A percentile compares a stretch with the other conserved stretches of the same genome.
Conservation (phyloP, 495 filamentous ascomycete genomes). For the Neurospora sp. region DNA sequence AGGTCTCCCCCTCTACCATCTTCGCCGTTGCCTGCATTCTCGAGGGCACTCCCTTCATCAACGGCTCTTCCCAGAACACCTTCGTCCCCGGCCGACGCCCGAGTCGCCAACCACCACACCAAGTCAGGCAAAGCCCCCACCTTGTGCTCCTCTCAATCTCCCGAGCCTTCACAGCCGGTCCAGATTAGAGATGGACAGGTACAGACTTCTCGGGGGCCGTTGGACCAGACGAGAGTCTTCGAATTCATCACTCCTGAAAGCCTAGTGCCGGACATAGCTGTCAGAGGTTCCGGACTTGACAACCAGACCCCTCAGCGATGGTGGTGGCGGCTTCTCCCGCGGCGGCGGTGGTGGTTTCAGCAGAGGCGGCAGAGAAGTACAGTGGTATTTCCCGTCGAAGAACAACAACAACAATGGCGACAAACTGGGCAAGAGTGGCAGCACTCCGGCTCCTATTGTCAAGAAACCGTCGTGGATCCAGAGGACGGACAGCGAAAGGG, state of each 20-base stretch:
- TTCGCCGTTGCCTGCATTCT: conserved; percentile 92
- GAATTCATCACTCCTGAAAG: background rate
- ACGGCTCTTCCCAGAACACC: conserved; percentile 97
- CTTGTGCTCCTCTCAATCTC: background rate
- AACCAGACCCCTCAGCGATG: background rate
- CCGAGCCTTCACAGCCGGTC: background rate
- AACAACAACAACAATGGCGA: too few species aligned
- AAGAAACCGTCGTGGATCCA: conserved; percentile 10
- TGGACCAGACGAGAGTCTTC: background rate
- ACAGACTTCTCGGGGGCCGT: background rate
- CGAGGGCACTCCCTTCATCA: conserved; percentile 91
- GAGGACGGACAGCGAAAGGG: too few species aligned
- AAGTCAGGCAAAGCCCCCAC: background rate
- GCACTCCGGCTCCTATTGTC: background rate
- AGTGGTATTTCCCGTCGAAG: too few species aligned
- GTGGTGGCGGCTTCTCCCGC: background rate
- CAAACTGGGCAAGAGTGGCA: too few species aligned
- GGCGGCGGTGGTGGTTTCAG: background rate
- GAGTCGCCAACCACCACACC: background rate
- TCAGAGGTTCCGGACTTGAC: background rate
- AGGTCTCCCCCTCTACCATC: conserved; percentile 87
- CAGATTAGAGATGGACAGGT: background rate
- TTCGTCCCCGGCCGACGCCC: conserved; percentile 51
- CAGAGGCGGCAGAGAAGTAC: background rate
- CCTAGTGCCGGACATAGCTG: background rate